Conservation (phyloP, 768 basidiomycete species). For the Lactarius psammicola region DNA sequence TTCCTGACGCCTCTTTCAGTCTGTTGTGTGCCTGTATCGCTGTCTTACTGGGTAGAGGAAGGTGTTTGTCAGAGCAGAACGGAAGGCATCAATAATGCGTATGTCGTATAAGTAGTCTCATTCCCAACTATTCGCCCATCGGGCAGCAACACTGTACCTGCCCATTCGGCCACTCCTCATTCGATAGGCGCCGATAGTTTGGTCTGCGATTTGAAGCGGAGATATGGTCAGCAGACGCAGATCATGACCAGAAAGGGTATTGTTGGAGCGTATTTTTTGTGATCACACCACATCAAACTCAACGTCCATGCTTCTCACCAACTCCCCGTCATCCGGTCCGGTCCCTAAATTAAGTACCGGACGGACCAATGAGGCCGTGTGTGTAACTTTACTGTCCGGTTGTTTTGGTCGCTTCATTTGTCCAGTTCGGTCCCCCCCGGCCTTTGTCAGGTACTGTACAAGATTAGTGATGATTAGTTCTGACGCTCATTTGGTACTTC, state of each 20-base stretch:
- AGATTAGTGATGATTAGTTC: background rate
- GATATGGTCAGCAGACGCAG: background rate
- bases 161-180: background rate
- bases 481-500: background rate
- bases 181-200: background rate
- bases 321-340: slow-evolving; percentile 1
- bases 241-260: slow-evolving; percentile 1
- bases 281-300: slow-evolving; percentile 2
- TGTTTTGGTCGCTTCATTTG: background rate
- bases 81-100: background rate
- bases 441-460: background rate
- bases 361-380: background rate
- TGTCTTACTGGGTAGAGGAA: background rate
- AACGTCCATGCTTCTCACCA: slow-evolving; percentile 1
- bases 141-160: background rate
- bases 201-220: background rate
- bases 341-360: background rate
- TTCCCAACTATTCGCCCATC: too few species aligned
- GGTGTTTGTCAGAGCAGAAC: background rate
- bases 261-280: background rate
- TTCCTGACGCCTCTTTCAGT: background rate
- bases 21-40: background rate
- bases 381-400: background rate
- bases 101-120: too few species aligned
- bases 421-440: background rate